Percentiles rank a stretch among this genome's conserved stretches.
These are phyloP conservation scores for Punctularia strigosozonata DNA, from an alignment of 768 basidiomycete species.

Conservation along the genomic window DNA sequence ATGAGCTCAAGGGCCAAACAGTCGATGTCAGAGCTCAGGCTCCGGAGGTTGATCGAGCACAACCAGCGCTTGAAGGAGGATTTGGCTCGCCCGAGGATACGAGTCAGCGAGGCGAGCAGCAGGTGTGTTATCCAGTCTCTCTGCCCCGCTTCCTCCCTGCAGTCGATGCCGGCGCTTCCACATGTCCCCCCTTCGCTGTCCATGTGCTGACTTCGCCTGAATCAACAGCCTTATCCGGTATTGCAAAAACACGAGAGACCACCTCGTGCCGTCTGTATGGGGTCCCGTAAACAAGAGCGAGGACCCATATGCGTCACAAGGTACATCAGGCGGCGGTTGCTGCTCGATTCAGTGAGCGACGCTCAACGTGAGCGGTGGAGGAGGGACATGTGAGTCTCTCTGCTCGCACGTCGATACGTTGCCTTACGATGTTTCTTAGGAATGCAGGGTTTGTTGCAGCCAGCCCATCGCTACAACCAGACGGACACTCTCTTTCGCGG, in stretches of 20 bases:
- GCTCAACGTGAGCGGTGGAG: too few relatives aligned
- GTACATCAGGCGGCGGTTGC: conserved; percentile 12
- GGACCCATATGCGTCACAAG: conserved; percentile 82
- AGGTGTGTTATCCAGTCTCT: conserved; percentile 30
- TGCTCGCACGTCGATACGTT: too few relatives aligned
- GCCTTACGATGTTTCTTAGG: too few relatives aligned
- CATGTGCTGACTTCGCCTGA: background rate
- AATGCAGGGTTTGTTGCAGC: too few relatives aligned
- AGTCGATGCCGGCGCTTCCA: too few relatives aligned
- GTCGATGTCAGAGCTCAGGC: conserved; percentile 74
- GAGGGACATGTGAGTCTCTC: too few relatives aligned
- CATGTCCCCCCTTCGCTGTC: conserved; percentile 4
- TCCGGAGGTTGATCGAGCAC: conserved; percentile 66
- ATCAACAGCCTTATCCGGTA: conserved; percentile 52
- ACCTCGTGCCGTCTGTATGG: conserved; percentile 69
- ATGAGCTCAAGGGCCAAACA: conserved; percentile 60
- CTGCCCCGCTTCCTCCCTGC: background rate
- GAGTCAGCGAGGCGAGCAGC: conserved; percentile 61
- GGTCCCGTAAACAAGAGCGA: conserved; percentile 86
- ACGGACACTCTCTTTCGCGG: too few relatives aligned
- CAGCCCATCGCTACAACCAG: too few relatives aligned
- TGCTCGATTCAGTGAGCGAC: conserved; percentile 8
- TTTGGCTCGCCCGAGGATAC: conserved; percentile 55
- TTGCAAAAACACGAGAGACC: conserved; percentile 64
- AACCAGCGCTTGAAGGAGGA: conserved; percentile 65